Percentiles rank a stretch among this genome's conserved stretches.
Evolutionary conservation across 495 filamentous ascomycete species (phyloP).

Genomic region (Penicillium bialowiezense): DNA sequence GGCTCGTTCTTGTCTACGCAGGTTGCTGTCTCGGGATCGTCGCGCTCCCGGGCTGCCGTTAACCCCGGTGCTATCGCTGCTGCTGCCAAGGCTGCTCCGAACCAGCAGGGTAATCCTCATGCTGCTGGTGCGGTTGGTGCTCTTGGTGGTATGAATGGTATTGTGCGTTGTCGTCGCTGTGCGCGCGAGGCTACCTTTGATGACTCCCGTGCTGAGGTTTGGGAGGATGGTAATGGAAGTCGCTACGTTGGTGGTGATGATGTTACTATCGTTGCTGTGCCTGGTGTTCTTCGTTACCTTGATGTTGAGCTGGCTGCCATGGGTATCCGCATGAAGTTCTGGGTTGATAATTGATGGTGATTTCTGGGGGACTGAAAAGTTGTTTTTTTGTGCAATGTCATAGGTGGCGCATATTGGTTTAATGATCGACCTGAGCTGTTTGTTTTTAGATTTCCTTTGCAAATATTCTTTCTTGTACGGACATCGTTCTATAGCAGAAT

Average conservation of each 20-base stretch:
- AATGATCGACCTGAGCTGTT: constrained; percentile 14
- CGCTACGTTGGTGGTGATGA: constrained; percentile 84
- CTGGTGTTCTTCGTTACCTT: constrained; percentile 85
- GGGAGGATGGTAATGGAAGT: constrained; percentile 85
- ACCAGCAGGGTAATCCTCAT: constrained; percentile 20
- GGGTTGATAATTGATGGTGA: constrained; percentile 52
- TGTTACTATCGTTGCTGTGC: constrained; percentile 86
- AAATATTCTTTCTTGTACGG: constrained; percentile 17
- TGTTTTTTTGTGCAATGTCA: constrained; percentile 23
- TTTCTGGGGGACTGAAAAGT: constrained; percentile 16
- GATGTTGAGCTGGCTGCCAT: constrained; percentile 95
- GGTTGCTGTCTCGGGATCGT: constrained; percentile 56
- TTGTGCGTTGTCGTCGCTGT: constrained; percentile 83
- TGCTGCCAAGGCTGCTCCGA: constrained; percentile 32
- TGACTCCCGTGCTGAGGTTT: constrained; percentile 66
- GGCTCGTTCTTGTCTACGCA: constrained; percentile 85
- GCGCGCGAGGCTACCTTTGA: constrained; percentile 63
- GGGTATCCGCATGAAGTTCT: constrained; percentile 88
- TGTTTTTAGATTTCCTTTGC: constrained; percentile 16
- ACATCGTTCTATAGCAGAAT: constrained; percentile 11
- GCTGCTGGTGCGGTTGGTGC: constrained; percentile 17
- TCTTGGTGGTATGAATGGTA: constrained; percentile 52
- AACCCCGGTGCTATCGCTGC: constrained; percentile 31
- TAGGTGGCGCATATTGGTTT: constrained; percentile 27
- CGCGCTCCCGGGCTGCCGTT: constrained; percentile 21